These are phyloP conservation scores for Helenozyma baotianmanensis DNA, from an alignment of 805 yeast genomes.

Conservation along the genomic window DNA sequence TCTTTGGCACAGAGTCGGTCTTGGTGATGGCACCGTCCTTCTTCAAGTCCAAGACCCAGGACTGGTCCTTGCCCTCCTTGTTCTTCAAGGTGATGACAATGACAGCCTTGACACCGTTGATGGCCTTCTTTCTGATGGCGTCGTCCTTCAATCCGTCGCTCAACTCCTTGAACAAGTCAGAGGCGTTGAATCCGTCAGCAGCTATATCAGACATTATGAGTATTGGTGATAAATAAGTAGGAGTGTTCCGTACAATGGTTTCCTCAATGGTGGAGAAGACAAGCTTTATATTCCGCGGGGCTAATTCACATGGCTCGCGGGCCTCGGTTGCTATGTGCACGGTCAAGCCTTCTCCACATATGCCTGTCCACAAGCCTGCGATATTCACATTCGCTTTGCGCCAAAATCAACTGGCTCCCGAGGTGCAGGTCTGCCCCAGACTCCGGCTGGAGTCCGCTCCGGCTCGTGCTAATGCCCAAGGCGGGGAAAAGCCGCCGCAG, in stretches of 20 bases:
- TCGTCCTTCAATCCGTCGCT: conserved; percentile 35
- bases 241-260: too few relatives aligned
- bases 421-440: too few relatives aligned
- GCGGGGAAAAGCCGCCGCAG: too few relatives aligned
- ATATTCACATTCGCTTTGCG: too few relatives aligned
- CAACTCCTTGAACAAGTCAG: conserved; percentile 37
- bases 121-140: conserved; percentile 33
- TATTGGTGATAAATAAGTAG: not conserved
- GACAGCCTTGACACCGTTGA: conserved; percentile 51
- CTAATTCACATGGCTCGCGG: conserved; percentile 9
- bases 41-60: conserved; percentile 20
- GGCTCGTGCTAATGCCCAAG: too few relatives aligned
- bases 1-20: conserved; percentile 27
- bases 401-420: too few relatives aligned
- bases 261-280: not conserved
- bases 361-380: conserved; percentile 3
- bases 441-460: too few relatives aligned
- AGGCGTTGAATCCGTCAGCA: conserved; percentile 41
- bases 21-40: conserved; percentile 13
- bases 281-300: conserved; percentile 1
- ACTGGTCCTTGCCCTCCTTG: conserved; percentile 20
- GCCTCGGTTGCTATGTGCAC: conserved; percentile 8
- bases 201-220: conserved; percentile 22
- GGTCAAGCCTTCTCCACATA: conserved; percentile 9
- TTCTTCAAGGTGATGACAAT: conserved; percentile 51